Base-by-base conservation (phyloP, 257 asterid species). In the Solanum ossicruentum region DNA sequence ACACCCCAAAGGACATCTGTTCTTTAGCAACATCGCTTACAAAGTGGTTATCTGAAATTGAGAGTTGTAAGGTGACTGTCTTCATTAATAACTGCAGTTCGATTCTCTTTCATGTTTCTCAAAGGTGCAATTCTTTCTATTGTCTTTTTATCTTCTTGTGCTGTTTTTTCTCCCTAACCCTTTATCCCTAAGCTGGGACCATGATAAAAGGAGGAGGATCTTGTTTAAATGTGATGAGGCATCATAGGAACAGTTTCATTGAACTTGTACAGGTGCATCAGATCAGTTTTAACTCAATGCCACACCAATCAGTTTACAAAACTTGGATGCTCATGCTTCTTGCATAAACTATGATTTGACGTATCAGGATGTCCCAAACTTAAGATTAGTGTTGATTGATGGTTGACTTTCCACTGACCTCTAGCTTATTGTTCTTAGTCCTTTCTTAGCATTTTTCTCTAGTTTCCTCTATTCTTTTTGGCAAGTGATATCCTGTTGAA, bases 1-100 rank as follows among this genome's bases (percentile, higher is more conserved):
- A 90, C 80, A 89, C 90, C 66, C 98, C 98, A 20, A 88, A 88
- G 67, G 97, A 96, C 89, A 86, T 93, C 52, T 94, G 98, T 91
- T 89, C 94, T 88, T 88, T 96, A 89, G 93, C 98, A 85, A 91
- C 92, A 75, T 89, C 85, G 51, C 90, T 93, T 55, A 85, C 97
- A 18, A 91, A 89, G 84, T 96, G 99, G 99, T 91, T 96, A 84
- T 93, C 90, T 60, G 96, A 96, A 90, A 94, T 96, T 65, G 98
- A 96, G 90, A 92, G 85, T 83, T 92, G 94, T 84, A 96, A 96
- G 99, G 99, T 96, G 86, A 92, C 87, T 87, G 10, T 52, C 49
- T 78, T 78, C 49, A 52, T 28, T 78, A 78, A 78, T 78, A 77
- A 78, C 82, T 28, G 65, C 45, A 23, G 82, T 52, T 78, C 52